phyloP scores from a whole-genome alignment of 2,329 filamentous ascomycete species.

The Apiospora hydei region DNA sequence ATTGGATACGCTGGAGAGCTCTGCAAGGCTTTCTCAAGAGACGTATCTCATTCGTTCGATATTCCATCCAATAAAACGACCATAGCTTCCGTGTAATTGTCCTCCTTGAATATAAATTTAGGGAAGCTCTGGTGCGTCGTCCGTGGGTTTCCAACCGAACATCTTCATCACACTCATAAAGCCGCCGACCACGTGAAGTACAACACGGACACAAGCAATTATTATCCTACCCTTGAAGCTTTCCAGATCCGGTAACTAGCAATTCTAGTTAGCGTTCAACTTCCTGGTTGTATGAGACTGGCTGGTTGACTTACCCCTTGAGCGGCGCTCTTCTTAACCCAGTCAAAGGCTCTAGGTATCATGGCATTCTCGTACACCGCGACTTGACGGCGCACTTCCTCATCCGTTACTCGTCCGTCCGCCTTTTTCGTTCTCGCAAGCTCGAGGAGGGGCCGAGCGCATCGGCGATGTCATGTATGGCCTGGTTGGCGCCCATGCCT shows the following conservation, averaged over 20 bases:
- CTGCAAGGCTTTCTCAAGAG: no score
- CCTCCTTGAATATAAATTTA: neutral
- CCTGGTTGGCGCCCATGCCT: slow-evolving; percentile 35
- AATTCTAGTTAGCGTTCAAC: neutral
- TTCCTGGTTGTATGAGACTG: neutral
- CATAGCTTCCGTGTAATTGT: no score
- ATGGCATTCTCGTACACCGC: slow-evolving; percentile 25
- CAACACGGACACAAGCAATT: neutral
- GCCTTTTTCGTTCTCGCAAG: slow-evolving; percentile 21
- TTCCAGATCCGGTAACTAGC: slow-evolving; percentile 9
- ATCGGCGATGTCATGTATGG: slow-evolving; percentile 31
- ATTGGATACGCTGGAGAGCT: no score
- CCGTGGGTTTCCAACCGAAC: slow-evolving; percentile 23
- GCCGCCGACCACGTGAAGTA: neutral
- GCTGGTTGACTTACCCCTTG: neutral
- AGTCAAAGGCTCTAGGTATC: slow-evolving; percentile 27
- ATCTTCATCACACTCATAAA: neutral
- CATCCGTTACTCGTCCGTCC: neutral
- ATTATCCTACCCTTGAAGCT: neutral
- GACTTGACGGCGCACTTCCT: neutral
- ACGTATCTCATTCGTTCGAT: neutral
- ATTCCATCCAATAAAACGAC: neutral
- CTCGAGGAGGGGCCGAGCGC: slow-evolving; percentile 26
- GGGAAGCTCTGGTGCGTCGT: slow-evolving; percentile 22
- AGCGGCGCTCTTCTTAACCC: slow-evolving; percentile 26